These are phyloP conservation scores for Penicillium atrosanguineum DNA, from an alignment of 495 filamentous ascomycete genomes.

Conservation along the genomic window DNA sequence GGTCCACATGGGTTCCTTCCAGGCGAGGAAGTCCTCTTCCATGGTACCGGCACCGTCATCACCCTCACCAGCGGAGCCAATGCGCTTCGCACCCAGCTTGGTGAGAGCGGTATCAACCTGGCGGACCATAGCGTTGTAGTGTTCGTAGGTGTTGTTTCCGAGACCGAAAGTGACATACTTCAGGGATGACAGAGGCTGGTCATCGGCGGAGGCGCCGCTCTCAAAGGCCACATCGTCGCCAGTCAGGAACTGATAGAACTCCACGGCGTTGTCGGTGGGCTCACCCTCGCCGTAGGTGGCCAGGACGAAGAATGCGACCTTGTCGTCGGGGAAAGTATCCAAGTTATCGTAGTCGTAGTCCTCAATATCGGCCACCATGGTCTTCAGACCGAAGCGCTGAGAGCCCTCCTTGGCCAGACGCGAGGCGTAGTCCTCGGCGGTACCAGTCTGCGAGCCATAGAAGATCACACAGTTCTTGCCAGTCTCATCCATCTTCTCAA, in stretches of 20 bases:
- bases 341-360: slow-evolving; percentile 98
- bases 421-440: slow-evolving; percentile 98
- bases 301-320: slow-evolving; percentile 90
- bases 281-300: slow-evolving; percentile 98
- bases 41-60: slow-evolving; percentile 98
- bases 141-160: slow-evolving; percentile 98
- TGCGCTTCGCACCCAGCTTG: slow-evolving; percentile 77
- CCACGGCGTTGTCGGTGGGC: slow-evolving; percentile 97
- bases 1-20: slow-evolving; percentile 99
- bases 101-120: slow-evolving; percentile 75
- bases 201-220: slow-evolving; percentile 58
- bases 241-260: slow-evolving; percentile 96
- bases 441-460: slow-evolving; percentile 97
- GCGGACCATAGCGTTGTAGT: slow-evolving; percentile 99
- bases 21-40: slow-evolving; percentile 98
- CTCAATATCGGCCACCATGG: slow-evolving; percentile 97
- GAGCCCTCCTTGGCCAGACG: slow-evolving; percentile 95
- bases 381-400: slow-evolving; percentile 93
- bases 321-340: slow-evolving; percentile 83
- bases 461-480: slow-evolving; percentile 98
- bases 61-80: slow-evolving; percentile 89
- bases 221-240: slow-evolving; percentile 80
- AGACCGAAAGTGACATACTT: slow-evolving; percentile 95
- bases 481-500: slow-evolving; percentile 93
- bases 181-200: slow-evolving; percentile 75